A percentile compares a stretch with the other conserved stretches of the same genome.
Conservation (phyloP, 2,329 filamentous ascomycete genomes). For the Penicillium sp. region DNA sequence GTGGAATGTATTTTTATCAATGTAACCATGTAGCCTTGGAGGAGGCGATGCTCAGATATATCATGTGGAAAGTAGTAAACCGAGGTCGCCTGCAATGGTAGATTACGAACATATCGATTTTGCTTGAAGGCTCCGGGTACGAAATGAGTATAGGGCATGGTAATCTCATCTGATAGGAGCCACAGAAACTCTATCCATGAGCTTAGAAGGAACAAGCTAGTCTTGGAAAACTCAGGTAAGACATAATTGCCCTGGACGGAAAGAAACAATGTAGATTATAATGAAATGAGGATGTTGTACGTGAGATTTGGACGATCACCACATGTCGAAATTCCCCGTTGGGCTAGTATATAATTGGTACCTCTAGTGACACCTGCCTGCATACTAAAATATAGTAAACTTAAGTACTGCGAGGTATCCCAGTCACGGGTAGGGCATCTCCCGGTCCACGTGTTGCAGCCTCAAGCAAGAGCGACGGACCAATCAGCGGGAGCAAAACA, state of each 20-base stretch:
- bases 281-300: background rate
- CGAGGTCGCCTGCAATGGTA: background rate
- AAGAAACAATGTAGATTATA: background rate
- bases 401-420: background rate
- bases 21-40: background rate
- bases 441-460: constrained; percentile 1
- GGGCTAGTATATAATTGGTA: background rate
- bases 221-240: background rate
- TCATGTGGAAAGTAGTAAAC: background rate
- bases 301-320: background rate
- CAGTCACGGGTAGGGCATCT: background rate
- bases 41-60: background rate
- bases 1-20: background rate
- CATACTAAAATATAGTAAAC: background rate
- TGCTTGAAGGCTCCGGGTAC: background rate
- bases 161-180: background rate
- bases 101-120: too few relatives aligned
- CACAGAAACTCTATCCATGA: background rate
- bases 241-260: background rate
- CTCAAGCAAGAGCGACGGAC: background rate
- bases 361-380: background rate
- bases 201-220: background rate
- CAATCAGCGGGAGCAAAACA: constrained; percentile 1
- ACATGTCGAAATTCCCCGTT: background rate
- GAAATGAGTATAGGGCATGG: background rate